Base-by-base conservation (phyloP, 805 yeast genomes). In the Nakazawaea anatomiae region DNA sequence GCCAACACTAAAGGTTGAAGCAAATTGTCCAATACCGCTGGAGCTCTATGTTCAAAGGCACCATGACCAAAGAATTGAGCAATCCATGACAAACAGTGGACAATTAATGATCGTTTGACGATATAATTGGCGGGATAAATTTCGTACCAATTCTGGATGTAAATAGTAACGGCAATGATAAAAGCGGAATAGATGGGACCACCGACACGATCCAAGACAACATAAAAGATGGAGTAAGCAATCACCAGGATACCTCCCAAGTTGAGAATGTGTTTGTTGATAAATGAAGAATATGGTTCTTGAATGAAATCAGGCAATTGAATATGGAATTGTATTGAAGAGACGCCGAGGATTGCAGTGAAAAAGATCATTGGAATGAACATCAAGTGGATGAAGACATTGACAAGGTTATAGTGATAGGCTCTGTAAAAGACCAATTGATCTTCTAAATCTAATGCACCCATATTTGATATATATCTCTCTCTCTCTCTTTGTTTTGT, bases 41-140 rank as follows among this genome's bases (percentile, higher is more conserved):
- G 99, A 0, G 90, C 87, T 41, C 89, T 74, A 53, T 74, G 75
- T 62, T 92, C 99, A 61, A 82, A 87, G 9, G 77, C 73, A 1
- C 87, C 92, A 63, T 94, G 98, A 4, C 97, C 97, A 46, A 85
- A 73, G 65, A 92, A 90, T 60, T 94, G 98, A 6, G 80, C 82
- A 12, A 82, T 60, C 98, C 99, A 92, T 8, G 87, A 70, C 1
- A 69, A 38, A 0, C 75, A 63, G 63, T 85, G 87, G 14, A 79
- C 57, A 1, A 50, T 57, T n/a, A 70, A 51, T 0, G 80, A 72
- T 10, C 50, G 55, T 28, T 59, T 54, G 36, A 61, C 50, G 55
- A 64, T 61, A 58, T 68, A 55, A 40, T 56, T 25, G 6, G 40
- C 29, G 31, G 45, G 41, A 58, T 47, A 55, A 48, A 35, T 9